Conservation (phyloP, 2,329 filamentous ascomycete genomes). For the Talaromyces sp. region DNA sequence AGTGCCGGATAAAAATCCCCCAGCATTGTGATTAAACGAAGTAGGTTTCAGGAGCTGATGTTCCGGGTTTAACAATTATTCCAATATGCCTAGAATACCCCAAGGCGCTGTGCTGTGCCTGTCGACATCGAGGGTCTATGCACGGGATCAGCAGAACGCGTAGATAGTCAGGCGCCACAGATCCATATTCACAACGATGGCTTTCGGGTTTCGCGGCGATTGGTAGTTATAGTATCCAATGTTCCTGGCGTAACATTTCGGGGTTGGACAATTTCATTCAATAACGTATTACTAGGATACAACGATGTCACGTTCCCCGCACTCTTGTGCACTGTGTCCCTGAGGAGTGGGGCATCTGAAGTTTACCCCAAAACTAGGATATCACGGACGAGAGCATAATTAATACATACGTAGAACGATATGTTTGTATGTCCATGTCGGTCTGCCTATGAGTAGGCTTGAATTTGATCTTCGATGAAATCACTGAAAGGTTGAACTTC, state of each 20-base stretch:
- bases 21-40: neutral
- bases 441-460: neutral
- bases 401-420: neutral
- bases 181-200: neutral
- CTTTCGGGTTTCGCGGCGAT: neutral
- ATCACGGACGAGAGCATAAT: neutral
- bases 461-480: neutral
- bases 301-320: constrained; percentile 6
- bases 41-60: neutral
- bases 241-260: neutral
- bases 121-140: neutral
- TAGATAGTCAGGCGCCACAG: neutral
- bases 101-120: neutral
- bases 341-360: neutral
- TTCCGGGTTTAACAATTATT: neutral
- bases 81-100: neutral
- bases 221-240: neutral
- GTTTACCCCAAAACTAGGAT: neutral
- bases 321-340: neutral
- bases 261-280: neutral
- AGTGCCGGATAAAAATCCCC: neutral
- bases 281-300: neutral
- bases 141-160: neutral
- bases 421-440: neutral
- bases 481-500: neutral